Conservation (phyloP, 371 early-diverging fungal species). For the Apophysomyces elegans region DNA sequence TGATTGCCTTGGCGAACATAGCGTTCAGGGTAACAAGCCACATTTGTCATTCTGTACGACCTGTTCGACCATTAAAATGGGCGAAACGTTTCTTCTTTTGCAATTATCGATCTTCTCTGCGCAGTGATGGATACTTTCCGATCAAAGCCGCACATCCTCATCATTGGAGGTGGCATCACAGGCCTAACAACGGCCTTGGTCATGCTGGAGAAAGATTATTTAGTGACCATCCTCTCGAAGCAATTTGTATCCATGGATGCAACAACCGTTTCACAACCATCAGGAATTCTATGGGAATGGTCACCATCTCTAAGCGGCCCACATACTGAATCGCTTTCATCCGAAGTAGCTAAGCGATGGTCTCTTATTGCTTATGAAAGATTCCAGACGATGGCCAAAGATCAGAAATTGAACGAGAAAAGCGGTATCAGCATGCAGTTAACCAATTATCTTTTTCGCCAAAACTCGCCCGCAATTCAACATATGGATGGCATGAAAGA, state of each 20-base stretch:
- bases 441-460: background rate
- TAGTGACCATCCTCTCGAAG: background rate
- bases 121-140: constrained; percentile 5
- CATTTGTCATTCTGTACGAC: background rate
- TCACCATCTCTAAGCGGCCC: background rate
- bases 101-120: background rate
- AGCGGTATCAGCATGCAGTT: constrained; percentile 5
- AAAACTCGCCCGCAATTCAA: background rate
- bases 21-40: background rate
- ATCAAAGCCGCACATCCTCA: constrained; percentile 7
- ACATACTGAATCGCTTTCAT: background rate
- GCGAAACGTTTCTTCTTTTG: background rate
- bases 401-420: background rate
- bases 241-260: background rate
- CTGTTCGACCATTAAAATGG: constrained; percentile 2
- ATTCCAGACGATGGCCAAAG: background rate
- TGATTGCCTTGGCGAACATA: background rate
- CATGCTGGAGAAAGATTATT: background rate
- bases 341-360: background rate
- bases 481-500: background rate
- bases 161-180: background rate
- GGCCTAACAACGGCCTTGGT: constrained; percentile 2
- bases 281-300: background rate
- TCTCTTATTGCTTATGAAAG: background rate
- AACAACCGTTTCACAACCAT: background rate